These are phyloP conservation scores for Casuarina equisetifolia DNA, from an alignment of 306 rosid genomes.

Conservation along the genomic window DNA sequence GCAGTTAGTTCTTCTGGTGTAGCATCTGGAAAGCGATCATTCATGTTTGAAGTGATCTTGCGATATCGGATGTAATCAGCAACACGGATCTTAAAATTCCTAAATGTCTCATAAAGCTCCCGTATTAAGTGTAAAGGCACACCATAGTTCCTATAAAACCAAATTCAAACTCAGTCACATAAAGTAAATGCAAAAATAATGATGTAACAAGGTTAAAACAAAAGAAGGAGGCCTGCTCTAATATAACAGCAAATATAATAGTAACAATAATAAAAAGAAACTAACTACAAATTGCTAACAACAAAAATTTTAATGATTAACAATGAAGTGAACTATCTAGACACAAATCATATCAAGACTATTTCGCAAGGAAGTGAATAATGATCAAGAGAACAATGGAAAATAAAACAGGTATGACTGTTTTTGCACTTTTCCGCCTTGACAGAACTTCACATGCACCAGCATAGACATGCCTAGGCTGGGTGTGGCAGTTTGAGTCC, in stretches of 20 bases:
- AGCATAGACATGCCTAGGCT: background rate
- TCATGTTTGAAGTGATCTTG: conserved; percentile 98
- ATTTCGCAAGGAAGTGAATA: background rate
- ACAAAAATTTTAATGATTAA: background rate
- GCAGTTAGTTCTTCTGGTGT: conserved; percentile 90
- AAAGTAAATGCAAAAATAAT: background rate
- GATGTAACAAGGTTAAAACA: background rate
- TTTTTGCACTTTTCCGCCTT: background rate
- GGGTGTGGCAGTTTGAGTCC: background rate
- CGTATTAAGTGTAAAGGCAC: conserved; percentile 96
- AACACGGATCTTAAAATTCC: conserved; percentile 88
- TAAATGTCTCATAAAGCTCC: conserved; percentile 96
- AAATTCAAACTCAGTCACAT: conserved; percentile 24
- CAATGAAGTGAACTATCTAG: background rate
- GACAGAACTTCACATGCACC: background rate
- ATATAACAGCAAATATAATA: background rate
- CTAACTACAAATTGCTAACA: background rate
- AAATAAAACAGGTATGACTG: background rate
- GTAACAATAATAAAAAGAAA: background rate
- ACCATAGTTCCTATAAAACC: conserved; percentile 70
- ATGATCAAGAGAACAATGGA: background rate
- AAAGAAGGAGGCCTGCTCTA: background rate
- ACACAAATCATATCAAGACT: background rate
- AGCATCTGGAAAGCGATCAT: conserved; percentile 96
- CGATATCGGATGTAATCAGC: conserved; percentile 90